Percentiles rank a stretch among this genome's conserved stretches.
Conservation (phyloP, 2,329 filamentous ascomycete species). For the Diatrype stigma region DNA sequence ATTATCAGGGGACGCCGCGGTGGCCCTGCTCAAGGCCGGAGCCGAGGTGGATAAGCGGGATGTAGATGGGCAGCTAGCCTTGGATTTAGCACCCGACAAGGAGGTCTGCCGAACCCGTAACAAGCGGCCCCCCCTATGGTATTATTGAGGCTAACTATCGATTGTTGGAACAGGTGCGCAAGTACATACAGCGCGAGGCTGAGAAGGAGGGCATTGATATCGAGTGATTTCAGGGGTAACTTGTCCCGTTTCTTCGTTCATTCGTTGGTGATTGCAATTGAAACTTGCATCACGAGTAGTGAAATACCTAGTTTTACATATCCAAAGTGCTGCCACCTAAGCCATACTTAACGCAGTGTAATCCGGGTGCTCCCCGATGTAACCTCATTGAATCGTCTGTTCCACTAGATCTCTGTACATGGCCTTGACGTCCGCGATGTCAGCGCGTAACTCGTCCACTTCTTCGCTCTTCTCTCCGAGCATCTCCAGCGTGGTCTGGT, state of each 20-base stretch:
- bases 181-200: slow-evolving; percentile 72
- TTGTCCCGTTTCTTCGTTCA: slow-evolving; percentile 4
- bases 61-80: slow-evolving; percentile 62
- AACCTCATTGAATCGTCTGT: slow-evolving; percentile 65
- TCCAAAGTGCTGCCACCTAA: slow-evolving; percentile 7
- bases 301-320: not conserved
- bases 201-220: slow-evolving; percentile 79
- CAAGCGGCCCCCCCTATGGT: slow-evolving; percentile 1
- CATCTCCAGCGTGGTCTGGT: slow-evolving; percentile 90
- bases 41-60: slow-evolving; percentile 79
- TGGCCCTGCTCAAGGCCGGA: slow-evolving; percentile 77
- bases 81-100: slow-evolving; percentile 81
- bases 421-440: slow-evolving; percentile 88
- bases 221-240: slow-evolving; percentile 13
- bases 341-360: slow-evolving; percentile 6
- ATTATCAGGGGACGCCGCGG: slow-evolving; percentile 66
- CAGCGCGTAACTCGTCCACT: slow-evolving; percentile 83
- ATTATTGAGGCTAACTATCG: slow-evolving; percentile 6
- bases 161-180: slow-evolving; percentile 53
- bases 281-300: slow-evolving; percentile 2
- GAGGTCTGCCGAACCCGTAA: slow-evolving; percentile 54
- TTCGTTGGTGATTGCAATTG: slow-evolving; percentile 6
- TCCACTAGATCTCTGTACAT: slow-evolving; percentile 95
- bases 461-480: slow-evolving; percentile 94
- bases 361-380: slow-evolving; percentile 1